These are phyloP conservation scores for Amphirosellinia nigrospora DNA, from an alignment of 495 filamentous ascomycete genomes.

Conservation along the genomic window DNA sequence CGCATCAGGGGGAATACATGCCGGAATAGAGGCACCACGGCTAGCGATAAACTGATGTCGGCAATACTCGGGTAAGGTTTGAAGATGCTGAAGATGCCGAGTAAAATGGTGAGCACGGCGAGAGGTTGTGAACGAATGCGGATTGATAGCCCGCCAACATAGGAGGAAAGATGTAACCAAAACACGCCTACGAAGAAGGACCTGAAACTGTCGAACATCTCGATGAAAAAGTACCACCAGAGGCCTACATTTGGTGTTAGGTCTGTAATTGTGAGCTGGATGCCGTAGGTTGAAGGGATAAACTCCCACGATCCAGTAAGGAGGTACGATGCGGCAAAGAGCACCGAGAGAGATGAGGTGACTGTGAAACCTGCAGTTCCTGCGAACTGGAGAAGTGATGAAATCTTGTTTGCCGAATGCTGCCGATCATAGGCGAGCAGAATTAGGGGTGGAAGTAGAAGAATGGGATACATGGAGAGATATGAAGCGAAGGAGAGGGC, in stretches of 20 bases:
- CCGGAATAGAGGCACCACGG: constrained; percentile 81
- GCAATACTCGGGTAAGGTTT: constrained; percentile 95
- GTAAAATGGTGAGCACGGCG: constrained; percentile 78
- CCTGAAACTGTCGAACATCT: constrained; percentile 98
- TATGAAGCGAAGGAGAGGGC: constrained; percentile 87
- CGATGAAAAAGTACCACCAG: constrained; percentile 99
- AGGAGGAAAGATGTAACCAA: constrained; percentile 90
- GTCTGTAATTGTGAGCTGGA: constrained; percentile 89
- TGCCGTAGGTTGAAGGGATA: constrained; percentile 85
- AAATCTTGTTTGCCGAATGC: constrained; percentile 37
- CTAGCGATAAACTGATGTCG: constrained; percentile 83
- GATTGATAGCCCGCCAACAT: constrained; percentile 82
- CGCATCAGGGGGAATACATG: constrained; percentile 96
- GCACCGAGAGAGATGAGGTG: constrained; percentile 50
- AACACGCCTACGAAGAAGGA: constrained; percentile 97
- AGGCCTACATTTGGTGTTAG: constrained; percentile 93
- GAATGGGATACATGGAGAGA: constrained; percentile 86
- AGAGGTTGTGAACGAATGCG: constrained; percentile 83
- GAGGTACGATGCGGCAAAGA: constrained; percentile 75
- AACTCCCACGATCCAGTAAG: constrained; percentile 88
- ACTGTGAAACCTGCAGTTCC: constrained; percentile 56
- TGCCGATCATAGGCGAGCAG: constrained; percentile 81
- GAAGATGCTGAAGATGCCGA: constrained; percentile 90
- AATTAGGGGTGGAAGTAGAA: constrained; percentile 82
- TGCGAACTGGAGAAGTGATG: constrained; percentile 54